These are phyloP conservation scores for Euphrasia confusa DNA, from an alignment of 257 asterid species.

Conservation along the genomic window DNA sequence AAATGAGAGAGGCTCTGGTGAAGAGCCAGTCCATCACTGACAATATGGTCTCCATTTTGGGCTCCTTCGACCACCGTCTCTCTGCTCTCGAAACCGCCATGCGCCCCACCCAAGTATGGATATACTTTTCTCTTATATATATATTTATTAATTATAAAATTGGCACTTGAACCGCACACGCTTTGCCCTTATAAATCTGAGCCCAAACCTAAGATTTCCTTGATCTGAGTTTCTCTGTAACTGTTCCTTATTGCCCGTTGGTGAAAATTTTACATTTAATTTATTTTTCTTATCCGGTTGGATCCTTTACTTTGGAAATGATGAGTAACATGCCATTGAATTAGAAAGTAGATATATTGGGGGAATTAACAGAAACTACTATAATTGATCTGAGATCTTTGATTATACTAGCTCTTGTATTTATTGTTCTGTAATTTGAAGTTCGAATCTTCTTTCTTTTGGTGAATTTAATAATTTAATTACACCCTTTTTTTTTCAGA, in stretches of 20 bases:
- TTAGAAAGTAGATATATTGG: background rate
- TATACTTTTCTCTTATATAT: constrained; percentile 3
- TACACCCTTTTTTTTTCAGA: background rate
- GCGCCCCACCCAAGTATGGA: constrained; percentile 62
- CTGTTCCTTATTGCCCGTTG: constrained; percentile 9
- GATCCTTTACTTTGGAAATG: background rate
- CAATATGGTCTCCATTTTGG: constrained; percentile 62
- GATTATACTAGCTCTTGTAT: constrained; percentile 15
- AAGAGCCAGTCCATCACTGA: constrained; percentile 67
- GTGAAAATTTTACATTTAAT: background rate
- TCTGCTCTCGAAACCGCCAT: constrained; percentile 71
- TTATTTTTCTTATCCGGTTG: background rate
- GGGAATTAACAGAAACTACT: constrained; percentile 1
- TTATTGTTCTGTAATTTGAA: constrained; percentile 1
- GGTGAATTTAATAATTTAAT: background rate
- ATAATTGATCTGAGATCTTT: constrained; percentile 22
- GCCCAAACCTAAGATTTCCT: constrained; percentile 7
- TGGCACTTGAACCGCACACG: constrained; percentile 13
- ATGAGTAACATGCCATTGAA: constrained; percentile 1
- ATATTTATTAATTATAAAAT: background rate
- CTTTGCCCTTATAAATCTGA: constrained; percentile 17
- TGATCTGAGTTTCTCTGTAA: constrained; percentile 25
- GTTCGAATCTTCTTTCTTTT: constrained; percentile 4
- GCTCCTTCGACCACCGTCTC: constrained; percentile 71
- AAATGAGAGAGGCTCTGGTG: constrained; percentile 58